Conservation (phyloP, 495 filamentous ascomycete species). For the Physcia stellaris region DNA sequence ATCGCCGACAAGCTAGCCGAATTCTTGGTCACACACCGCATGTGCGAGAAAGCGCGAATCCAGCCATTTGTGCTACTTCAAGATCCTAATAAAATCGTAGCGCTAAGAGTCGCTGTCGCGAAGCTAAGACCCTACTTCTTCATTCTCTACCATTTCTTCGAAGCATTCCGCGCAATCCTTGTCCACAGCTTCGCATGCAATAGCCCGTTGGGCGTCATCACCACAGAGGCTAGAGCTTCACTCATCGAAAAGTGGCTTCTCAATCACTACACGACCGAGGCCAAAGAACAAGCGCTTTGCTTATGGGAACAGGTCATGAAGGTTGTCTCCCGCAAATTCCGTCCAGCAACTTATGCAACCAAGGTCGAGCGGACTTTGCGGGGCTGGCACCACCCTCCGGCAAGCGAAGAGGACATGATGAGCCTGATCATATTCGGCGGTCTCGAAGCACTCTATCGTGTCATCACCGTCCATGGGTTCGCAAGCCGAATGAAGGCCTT, state of each 20-base stretch:
- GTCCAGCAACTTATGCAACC: conserved; percentile 1
- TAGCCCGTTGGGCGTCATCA: neutral
- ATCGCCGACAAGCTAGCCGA: too few species aligned
- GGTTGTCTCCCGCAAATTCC: neutral
- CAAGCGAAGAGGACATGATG: neutral
- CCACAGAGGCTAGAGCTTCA: too few species aligned
- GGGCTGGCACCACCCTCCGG: conserved; percentile 1
- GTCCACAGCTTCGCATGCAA: neutral
- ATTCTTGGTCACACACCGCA: too few species aligned
- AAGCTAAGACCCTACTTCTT: neutral
- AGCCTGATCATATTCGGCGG: conserved; percentile 3
- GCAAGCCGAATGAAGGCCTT: neutral
- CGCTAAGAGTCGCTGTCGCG: too few species aligned
- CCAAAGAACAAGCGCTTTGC: neutral
- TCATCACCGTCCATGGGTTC: neutral
- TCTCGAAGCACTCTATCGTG: neutral
- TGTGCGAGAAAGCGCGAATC: too few species aligned
- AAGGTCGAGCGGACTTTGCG: neutral
- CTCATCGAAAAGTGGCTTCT: conserved; percentile 1
- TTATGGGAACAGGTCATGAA: neutral
- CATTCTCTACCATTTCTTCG: conserved; percentile 1
- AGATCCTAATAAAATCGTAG: too few species aligned
- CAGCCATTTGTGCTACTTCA: too few species aligned
- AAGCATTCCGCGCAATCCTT: neutral
- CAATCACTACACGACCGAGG: neutral